These are phyloP conservation scores for Hyphodiscus sp. DNA, from an alignment of 2,329 filamentous ascomycete genomes.

Conservation along the genomic window DNA sequence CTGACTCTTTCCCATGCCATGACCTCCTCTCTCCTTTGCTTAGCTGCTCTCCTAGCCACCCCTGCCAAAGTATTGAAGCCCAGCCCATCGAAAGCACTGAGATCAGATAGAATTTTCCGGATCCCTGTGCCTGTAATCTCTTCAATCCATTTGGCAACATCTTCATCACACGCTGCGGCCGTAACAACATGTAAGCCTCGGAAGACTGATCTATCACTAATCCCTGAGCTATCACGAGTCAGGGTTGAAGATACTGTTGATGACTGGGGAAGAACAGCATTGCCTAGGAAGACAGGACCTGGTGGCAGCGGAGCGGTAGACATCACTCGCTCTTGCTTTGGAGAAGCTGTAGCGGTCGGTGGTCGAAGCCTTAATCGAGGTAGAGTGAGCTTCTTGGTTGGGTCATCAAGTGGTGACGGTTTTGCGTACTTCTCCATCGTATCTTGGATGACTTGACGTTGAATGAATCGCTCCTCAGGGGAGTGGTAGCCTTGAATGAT, in stretches of 20 bases:
- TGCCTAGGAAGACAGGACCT: neutral
- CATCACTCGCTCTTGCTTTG: neutral
- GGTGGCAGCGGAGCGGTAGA: neutral
- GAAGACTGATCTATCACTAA: constrained; percentile 46
- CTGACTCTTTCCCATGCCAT: constrained; percentile 15
- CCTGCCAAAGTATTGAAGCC: constrained; percentile 19
- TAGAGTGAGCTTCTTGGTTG: constrained; percentile 11
- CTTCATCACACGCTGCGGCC: constrained; percentile 49
- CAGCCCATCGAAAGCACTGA: constrained; percentile 45
- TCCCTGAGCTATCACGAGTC: constrained; percentile 18
- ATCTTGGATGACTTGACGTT: constrained; percentile 1
- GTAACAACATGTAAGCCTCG: constrained; percentile 49
- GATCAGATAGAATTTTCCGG: constrained; percentile 47
- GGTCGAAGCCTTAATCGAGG: constrained; percentile 2
- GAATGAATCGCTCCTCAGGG: neutral
- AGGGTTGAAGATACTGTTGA: neutral
- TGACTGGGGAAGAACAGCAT: neutral
- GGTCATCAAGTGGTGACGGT: constrained; percentile 10
- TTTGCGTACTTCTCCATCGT: constrained; percentile 7
- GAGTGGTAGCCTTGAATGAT: neutral
- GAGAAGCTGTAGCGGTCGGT: neutral
- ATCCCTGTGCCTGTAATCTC: constrained; percentile 46
- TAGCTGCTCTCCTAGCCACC: constrained; percentile 21
- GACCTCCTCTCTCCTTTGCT: constrained; percentile 14
- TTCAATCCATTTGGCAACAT: constrained; percentile 46